phyloP scores from a whole-genome alignment of 2,329 filamentous ascomycete species.

The Xylariales sp. region DNA sequence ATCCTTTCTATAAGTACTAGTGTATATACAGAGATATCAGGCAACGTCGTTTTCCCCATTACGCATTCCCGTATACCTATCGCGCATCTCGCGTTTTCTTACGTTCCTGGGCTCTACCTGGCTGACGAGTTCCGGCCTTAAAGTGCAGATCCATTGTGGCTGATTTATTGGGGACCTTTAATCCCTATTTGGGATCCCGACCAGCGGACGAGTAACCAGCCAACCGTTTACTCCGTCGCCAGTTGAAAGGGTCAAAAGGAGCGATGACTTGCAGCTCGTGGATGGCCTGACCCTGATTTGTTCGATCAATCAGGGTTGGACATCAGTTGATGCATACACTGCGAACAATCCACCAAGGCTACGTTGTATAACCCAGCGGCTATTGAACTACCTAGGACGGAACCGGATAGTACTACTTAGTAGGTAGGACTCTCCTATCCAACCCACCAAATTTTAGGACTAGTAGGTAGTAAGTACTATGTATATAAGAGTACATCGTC shows the following conservation, averaged over 20 bases:
- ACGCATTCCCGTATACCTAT: background rate
- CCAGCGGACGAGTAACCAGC: background rate
- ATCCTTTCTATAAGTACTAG: background rate
- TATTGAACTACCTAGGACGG: background rate
- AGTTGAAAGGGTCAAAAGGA: constrained; percentile 10
- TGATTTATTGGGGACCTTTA: constrained; percentile 7
- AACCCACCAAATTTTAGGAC: background rate
- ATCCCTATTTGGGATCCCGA: constrained; percentile 16
- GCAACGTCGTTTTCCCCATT: background rate
- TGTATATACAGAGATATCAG: background rate
- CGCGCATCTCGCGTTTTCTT: constrained; percentile 14
- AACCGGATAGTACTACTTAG: no score
- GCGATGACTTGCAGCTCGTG: constrained; percentile 8
- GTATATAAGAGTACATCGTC: background rate
- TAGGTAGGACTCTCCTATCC: background rate
- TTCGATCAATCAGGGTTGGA: constrained; percentile 12
- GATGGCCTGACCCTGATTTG: background rate
- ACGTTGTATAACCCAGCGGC: background rate
- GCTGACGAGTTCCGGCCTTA: constrained; percentile 1
- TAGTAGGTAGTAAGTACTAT: background rate
- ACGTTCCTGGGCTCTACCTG: constrained; percentile 12
- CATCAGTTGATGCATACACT: constrained; percentile 1
- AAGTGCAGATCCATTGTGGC: constrained; percentile 13
- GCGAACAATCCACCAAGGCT: no score
- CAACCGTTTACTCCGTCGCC: constrained; percentile 14